Conservation (phyloP, 129 eudicot genomes). For the Saussurea involucrata region DNA sequence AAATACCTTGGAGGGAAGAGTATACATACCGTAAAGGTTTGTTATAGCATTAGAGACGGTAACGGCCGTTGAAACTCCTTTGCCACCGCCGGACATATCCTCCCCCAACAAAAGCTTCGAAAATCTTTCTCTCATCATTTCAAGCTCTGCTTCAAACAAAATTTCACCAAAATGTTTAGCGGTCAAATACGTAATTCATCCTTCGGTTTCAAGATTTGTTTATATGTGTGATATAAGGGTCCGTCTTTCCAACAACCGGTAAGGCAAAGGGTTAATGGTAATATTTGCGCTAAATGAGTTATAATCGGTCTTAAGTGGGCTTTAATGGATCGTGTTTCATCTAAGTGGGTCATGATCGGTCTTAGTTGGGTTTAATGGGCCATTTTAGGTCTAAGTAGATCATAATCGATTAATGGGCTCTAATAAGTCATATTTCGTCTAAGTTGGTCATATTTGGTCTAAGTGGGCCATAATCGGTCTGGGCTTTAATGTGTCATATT, state of each 20-base stretch:
- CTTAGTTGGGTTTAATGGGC: background rate
- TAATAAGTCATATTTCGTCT: background rate
- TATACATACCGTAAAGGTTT: slow-evolving; percentile 65
- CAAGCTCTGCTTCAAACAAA: slow-evolving; percentile 44
- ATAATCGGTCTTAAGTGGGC: background rate
- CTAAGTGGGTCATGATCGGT: background rate
- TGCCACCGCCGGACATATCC: slow-evolving; percentile 91
- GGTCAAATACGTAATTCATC: background rate
- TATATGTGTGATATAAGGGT: background rate
- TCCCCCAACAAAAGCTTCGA: slow-evolving; percentile 83
- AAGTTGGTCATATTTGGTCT: background rate
- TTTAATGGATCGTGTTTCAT: background rate
- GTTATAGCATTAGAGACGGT: slow-evolving; percentile 81
- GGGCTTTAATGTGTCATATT: background rate
- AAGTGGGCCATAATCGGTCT: background rate
- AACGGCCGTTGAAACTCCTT: slow-evolving; percentile 84
- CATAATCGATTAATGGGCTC: background rate
- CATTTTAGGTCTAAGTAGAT: background rate
- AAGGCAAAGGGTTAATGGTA: background rate
- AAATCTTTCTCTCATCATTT: slow-evolving; percentile 84
- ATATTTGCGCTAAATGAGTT: background rate
- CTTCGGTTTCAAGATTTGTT: background rate
- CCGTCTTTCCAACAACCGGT: background rate
- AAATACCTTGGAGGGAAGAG: background rate
- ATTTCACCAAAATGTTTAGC: background rate